Percentiles rank a stretch among this genome's conserved stretches.
Conservation (phyloP, 129 eudicot genomes). For the Saussurea involucrata region DNA sequence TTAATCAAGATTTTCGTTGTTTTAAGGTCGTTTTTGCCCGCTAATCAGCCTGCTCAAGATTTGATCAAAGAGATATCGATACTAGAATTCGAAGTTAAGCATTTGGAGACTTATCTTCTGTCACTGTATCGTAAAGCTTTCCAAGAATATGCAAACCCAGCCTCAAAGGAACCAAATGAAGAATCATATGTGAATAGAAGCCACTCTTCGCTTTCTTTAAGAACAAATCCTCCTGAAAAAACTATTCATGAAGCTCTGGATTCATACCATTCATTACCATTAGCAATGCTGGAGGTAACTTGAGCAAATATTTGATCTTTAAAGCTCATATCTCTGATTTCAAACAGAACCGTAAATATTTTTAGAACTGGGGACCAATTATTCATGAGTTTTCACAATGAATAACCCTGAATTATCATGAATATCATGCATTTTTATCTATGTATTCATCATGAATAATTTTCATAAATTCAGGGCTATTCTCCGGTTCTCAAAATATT, state of each 20-base stretch:
- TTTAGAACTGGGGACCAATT: neutral
- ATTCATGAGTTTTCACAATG: neutral
- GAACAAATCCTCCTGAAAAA: conserved; percentile 40
- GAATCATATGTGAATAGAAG: conserved; percentile 57
- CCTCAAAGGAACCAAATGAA: conserved; percentile 20
- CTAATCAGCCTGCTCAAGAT: conserved; percentile 67
- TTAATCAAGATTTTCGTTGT: neutral
- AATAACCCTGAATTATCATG: neutral
- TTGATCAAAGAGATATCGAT: conserved; percentile 68
- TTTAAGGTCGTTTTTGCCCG: neutral
- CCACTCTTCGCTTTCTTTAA: conserved; percentile 72
- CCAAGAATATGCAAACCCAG: conserved; percentile 26
- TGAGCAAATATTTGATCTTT: neutral
- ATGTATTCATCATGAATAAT: neutral
- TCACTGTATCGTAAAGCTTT: conserved; percentile 56
- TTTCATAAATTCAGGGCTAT: neutral
- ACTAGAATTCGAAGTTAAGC: conserved; percentile 66
- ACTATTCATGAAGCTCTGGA: conserved; percentile 44
- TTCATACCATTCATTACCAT: conserved; percentile 69
- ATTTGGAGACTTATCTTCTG: conserved; percentile 69
- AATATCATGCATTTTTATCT: neutral
- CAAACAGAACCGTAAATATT: neutral
- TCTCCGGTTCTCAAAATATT: neutral
- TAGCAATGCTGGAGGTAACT: conserved; percentile 74
- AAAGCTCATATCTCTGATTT: neutral